Evolutionary conservation across 2,329 filamentous ascomycete genomes (phyloP).

Genomic region (Aspergillus sp.): DNA sequence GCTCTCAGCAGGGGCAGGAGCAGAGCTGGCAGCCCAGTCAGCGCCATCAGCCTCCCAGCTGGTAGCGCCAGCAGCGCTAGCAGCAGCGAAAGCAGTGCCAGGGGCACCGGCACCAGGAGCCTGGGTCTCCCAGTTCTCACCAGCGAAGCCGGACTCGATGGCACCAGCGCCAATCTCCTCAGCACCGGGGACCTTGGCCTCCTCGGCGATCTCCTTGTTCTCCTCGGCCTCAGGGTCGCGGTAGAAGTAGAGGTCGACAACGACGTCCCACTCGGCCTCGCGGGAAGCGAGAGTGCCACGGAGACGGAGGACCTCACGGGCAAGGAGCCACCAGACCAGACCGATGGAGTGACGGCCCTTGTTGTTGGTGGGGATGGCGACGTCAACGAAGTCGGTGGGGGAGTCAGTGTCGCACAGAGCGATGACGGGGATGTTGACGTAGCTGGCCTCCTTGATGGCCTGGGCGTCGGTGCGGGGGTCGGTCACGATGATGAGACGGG

Average conservation of each 20-base stretch:
- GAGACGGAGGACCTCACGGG: conserved; percentile 98
- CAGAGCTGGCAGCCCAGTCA: conserved; percentile 53
- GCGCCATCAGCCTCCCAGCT: conserved; percentile 60
- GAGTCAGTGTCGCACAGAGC: conserved; percentile 99
- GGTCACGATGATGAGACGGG: conserved; percentile 98
- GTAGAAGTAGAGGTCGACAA: conserved; percentile 99
- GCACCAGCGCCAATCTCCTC: conserved; percentile 80
- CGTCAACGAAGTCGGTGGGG: conserved; percentile 98
- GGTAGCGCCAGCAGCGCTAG: conserved; percentile 65
- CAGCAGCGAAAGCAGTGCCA: conserved; percentile 64
- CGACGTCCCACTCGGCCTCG: conserved; percentile 97
- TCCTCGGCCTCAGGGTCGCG: conserved; percentile 99
- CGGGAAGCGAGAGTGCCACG: conserved; percentile 94
- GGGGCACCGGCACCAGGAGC: conserved; percentile 62
- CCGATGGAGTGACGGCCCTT: conserved; percentile 99
- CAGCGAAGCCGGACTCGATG: conserved; percentile 74
- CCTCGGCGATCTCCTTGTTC: conserved; percentile 85
- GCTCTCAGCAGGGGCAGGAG: conserved; percentile 35
- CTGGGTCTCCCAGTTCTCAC: conserved; percentile 79
- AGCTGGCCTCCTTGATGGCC: conserved; percentile 99
- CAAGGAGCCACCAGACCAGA: conserved; percentile 98
- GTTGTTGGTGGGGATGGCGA: conserved; percentile 99
- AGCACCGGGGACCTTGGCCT: conserved; percentile 76
- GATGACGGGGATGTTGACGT: conserved; percentile 99
- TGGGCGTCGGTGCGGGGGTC: conserved; percentile 99